These are phyloP conservation scores for Inonotus hispidus DNA, from an alignment of 1,284 basidiomycete genomes.

Conservation along the genomic window DNA sequence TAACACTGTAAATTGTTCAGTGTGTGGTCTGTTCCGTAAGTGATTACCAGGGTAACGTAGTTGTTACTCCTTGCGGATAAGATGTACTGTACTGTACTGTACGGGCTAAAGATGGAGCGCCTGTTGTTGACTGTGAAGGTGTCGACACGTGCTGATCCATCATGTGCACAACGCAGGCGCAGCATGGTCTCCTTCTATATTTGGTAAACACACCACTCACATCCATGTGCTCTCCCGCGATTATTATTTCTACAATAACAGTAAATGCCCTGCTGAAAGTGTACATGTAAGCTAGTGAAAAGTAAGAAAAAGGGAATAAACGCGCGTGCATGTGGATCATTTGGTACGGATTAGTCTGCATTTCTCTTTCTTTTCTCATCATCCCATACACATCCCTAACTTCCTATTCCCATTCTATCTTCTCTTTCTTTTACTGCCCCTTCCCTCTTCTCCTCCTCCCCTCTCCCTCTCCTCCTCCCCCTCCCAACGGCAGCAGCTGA, in stretches of 20 bases:
- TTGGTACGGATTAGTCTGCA: not conserved
- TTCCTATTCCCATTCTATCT: not conserved
- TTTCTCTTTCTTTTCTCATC: not conserved
- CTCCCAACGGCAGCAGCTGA: not conserved
- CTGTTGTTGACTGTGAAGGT: not conserved
- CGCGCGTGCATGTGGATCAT: not conserved
- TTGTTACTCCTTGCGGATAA: no score
- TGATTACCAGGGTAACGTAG: no score
- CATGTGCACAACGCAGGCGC: no score
- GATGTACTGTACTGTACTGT: no score
- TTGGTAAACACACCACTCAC: not conserved
- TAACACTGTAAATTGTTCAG: no score
- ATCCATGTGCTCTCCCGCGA: not conserved
- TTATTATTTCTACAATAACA: not conserved
- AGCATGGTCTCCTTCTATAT: not conserved
- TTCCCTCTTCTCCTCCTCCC: not conserved
- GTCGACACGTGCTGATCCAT: no score
- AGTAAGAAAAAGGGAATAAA: not conserved
- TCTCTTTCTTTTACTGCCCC: not conserved
- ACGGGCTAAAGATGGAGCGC: not conserved
- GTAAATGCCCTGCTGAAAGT: not conserved
- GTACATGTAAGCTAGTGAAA: not conserved
- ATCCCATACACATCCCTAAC: no score
- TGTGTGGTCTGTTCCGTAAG: no score
- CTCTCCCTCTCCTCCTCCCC: not conserved